Base-by-base conservation (phyloP, 2,329 filamentous ascomycete species). In the Penicillium concentricum region DNA sequence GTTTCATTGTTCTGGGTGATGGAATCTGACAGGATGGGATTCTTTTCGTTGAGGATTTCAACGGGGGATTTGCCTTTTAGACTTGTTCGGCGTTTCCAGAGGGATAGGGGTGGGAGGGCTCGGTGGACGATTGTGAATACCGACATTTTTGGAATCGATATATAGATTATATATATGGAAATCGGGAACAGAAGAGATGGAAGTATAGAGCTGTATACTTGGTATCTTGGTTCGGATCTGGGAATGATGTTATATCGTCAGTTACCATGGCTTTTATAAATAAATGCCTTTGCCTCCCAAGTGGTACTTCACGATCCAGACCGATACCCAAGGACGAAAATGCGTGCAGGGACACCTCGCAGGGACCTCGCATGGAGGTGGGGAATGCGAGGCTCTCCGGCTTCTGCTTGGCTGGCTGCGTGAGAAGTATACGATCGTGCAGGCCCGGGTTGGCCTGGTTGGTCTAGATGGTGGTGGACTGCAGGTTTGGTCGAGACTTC, bases 111-210 rank as follows among this genome's bases (percentile, higher is more conserved):
- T 22, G 61, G 60, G 5, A 67, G 59, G 46, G 60, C 61, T 26
- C 64, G 62, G 34, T 66, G 55, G 44, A 67, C 62, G 16, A 63
- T 49, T 39, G 60, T 61, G 35, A 66, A 50, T 18, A 63, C 59
- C 16, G 62, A 52, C 64, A 67, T 67, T 34, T 35, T 22, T 41
- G 42, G 26, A 34, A 44, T 52, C 20, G 26, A 50, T 24, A 18
- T 18, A 18, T 30, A n/a, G 24, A 24, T 48, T 15, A n/a, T 30
- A 30, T 51, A 26, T 41, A 41, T 35, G 54, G 35, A n/a, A 20
- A 53, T 5, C n/a, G n/a, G 26, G 20, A 37, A 34, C 39, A 34
- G 37, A 24, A 24, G 16, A 42, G 13, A 9, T 16, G 28, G 28
- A 7, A n/a, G 30, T 34, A 34, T 32, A 22, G 18, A 2, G 28